Conservation (phyloP, 83 land plant species). For the Picea abies region DNA sequence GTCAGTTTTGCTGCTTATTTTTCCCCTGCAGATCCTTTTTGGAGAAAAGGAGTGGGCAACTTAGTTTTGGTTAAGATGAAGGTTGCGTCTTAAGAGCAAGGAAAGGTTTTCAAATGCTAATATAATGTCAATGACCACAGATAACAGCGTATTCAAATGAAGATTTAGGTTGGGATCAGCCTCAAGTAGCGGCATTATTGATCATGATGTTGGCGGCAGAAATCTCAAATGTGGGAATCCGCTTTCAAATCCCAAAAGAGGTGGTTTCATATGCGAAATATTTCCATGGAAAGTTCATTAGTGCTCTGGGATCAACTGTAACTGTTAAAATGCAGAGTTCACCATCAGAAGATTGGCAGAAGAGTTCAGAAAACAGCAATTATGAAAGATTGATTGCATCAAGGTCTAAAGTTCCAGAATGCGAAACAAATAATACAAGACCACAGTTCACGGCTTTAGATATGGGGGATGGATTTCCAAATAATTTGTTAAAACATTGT, state of each 20-base stretch:
- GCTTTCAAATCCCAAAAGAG: conserved; percentile 8
- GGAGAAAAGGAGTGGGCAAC: too few relatives aligned
- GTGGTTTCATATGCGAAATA: conserved; percentile 12
- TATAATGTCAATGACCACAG: not conserved
- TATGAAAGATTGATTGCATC: not conserved
- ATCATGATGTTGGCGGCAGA: conserved; percentile 13
- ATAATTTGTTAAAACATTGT: not conserved
- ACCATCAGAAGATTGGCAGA: too few relatives aligned
- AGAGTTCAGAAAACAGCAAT: not conserved
- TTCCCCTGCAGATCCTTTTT: too few relatives aligned
- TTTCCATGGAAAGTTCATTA: not conserved
- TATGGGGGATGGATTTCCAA: not conserved
- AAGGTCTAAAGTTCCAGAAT: not conserved
- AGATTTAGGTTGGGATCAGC: conserved; percentile 12
- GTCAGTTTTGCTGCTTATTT: too few relatives aligned
- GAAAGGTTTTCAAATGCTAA: not conserved
- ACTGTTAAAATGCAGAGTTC: not conserved
- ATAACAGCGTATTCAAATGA: conserved; percentile 1
- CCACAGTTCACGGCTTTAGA: not conserved
- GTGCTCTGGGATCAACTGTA: conserved; percentile 3
- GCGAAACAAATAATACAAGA: not conserved
- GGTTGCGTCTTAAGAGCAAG: too few relatives aligned
- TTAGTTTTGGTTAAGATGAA: too few relatives aligned
- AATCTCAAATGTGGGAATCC: conserved; percentile 5
- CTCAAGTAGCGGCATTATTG: not conserved